Evolutionary conservation across 2,329 filamentous ascomycete genomes (phyloP).

Genomic region (Didymella sp.): DNA sequence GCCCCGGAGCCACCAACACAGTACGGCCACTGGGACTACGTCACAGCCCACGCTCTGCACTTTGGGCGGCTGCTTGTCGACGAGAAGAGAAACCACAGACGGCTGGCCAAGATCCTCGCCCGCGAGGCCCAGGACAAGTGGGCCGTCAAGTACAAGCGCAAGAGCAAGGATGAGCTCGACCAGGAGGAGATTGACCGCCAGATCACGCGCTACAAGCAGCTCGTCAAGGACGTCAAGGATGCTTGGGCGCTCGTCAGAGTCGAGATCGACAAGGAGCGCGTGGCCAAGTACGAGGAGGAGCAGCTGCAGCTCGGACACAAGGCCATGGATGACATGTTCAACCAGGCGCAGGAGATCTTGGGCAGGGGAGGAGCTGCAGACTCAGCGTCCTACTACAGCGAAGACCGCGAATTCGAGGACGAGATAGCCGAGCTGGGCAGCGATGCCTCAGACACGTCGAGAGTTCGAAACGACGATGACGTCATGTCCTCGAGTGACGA

Average conservation of each 20-base stretch:
- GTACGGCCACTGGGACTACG: constrained; percentile 87
- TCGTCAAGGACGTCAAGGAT: constrained; percentile 69
- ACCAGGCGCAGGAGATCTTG: constrained; percentile 64
- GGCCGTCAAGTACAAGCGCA: constrained; percentile 66
- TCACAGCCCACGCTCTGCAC: constrained; percentile 78
- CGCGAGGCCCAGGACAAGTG: constrained; percentile 79
- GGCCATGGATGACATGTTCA: constrained; percentile 76
- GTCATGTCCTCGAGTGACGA: constrained; percentile 47
- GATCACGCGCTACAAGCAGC: constrained; percentile 72
- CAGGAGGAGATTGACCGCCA: constrained; percentile 75
- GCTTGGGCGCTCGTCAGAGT: constrained; percentile 66
- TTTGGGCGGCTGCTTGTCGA: constrained; percentile 80
- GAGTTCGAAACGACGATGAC: constrained; percentile 50
- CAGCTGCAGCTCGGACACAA: constrained; percentile 64
- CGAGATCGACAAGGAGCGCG: constrained; percentile 64
- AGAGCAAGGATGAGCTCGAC: constrained; percentile 74
- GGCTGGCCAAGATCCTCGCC: constrained; percentile 79
- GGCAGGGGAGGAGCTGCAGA: constrained; percentile 44
- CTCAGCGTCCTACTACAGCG: constrained; percentile 49
- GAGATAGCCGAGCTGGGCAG: constrained; percentile 30
- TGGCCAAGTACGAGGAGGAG: constrained; percentile 67
- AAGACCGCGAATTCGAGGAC: constrained; percentile 51
- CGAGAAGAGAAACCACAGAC: constrained; percentile 79
- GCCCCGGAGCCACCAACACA: constrained; percentile 77
- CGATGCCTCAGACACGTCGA: constrained; percentile 28